Percentiles rank a stretch among this genome's conserved stretches.
Conservation (phyloP, 208 protist genomes). For the Trypanosoma rangeli region DNA sequence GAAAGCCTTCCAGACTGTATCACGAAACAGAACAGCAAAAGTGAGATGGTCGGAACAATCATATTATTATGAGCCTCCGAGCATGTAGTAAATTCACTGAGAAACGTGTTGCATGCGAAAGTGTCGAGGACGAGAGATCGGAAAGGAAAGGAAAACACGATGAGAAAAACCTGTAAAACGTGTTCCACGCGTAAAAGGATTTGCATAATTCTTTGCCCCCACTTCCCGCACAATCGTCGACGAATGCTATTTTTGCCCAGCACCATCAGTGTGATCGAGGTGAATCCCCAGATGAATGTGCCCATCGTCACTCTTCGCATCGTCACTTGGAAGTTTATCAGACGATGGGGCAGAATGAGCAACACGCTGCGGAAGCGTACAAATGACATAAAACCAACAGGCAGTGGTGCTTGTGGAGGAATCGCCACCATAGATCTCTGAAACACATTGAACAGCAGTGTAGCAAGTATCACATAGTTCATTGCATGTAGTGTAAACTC, state of each 20-base stretch:
- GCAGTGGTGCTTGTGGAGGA: conserved; percentile 49
- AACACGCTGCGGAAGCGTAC: conserved; percentile 53
- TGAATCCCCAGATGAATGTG: conserved; percentile 13
- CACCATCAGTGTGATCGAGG: conserved; percentile 5
- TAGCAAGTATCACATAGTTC: conserved; percentile 62
- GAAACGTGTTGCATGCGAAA: conserved; percentile 63
- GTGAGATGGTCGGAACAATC: conserved; percentile 31
- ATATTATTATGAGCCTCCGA: conserved; percentile 24
- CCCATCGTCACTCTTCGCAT: conserved; percentile 1
- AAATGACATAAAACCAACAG: conserved; percentile 45
- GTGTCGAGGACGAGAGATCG: conserved; percentile 54
- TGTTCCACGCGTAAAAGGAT: conserved; percentile 36
- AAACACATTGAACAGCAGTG: conserved; percentile 39
- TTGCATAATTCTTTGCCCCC: conserved; percentile 30
- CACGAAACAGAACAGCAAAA: conserved; percentile 37
- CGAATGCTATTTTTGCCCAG: background rate
- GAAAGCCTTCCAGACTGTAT: conserved; percentile 40
- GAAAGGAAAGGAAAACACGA: conserved; percentile 47
- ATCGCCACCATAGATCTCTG: conserved; percentile 60
- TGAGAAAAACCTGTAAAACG: conserved; percentile 36
- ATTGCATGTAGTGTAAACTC: conserved; percentile 62
- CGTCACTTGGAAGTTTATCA: conserved; percentile 17
- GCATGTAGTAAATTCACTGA: conserved; percentile 54
- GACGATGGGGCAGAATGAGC: conserved; percentile 65
- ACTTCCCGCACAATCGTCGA: background rate